These are phyloP conservation scores for Gracilariopsis chorda DNA, from an alignment of 23 red algal species.

Conservation along the genomic window DNA sequence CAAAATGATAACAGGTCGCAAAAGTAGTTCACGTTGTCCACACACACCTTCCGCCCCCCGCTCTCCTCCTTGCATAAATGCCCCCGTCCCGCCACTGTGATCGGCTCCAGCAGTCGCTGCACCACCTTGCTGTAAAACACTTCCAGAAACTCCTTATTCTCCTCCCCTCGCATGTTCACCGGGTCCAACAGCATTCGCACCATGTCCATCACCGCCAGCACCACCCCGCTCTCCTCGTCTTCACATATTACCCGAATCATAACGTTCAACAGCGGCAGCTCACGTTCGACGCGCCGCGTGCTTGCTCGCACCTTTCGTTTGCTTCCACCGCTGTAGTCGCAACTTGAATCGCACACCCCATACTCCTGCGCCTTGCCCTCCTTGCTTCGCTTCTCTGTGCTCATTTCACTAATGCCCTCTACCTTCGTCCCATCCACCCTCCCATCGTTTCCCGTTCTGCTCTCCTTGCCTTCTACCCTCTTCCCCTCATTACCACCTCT, in stretches of 20 bases:
- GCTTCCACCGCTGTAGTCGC: neutral
- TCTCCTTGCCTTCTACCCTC: neutral
- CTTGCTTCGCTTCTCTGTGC: neutral
- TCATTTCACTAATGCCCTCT: neutral
- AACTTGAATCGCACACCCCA: neutral
- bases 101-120: constrained; percentile 7
- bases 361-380: neutral
- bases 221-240: constrained; percentile 1
- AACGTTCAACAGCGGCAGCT: constrained; percentile 13
- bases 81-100: neutral
- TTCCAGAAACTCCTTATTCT: constrained; percentile 51
- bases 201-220: constrained; percentile 27
- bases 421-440: neutral
- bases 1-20: constrained; percentile 65
- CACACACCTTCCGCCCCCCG: neutral
- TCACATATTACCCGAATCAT: constrained; percentile 43
- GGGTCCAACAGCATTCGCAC: constrained; percentile 19
- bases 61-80: neutral
- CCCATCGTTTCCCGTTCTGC: neutral
- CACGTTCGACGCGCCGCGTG: neutral
- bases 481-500: neutral
- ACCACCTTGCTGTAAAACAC: constrained; percentile 47
- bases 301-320: neutral
- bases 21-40: constrained; percentile 25
- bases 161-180: constrained; percentile 2